Evolutionary conservation across 495 filamentous ascomycete species (phyloP).

Genomic region (Stereocaulon alpinum): DNA sequence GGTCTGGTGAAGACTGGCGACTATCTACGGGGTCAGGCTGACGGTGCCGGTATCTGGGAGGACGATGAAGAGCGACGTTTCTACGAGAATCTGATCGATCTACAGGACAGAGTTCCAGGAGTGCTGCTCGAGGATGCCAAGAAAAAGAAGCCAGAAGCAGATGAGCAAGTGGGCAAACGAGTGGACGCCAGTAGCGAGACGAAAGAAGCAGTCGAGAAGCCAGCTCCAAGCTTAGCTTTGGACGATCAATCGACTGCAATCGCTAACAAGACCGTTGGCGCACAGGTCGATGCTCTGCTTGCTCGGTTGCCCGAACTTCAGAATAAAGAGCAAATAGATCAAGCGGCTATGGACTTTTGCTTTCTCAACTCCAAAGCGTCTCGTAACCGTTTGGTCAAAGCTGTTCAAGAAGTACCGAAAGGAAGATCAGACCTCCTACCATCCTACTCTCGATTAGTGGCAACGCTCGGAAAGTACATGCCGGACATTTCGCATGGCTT

Average conservation of each 20-base stretch:
- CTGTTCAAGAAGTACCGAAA: conserved; percentile 87
- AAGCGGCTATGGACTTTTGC: conserved; percentile 90
- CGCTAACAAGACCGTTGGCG: conserved; percentile 93
- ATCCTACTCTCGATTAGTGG: conserved; percentile 80
- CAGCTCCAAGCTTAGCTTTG: conserved; percentile 27
- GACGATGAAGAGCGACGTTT: conserved; percentile 96
- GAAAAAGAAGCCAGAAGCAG: conserved; percentile 77
- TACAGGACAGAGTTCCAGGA: conserved; percentile 89
- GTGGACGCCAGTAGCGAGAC: conserved; percentile 29
- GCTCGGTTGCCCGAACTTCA: conserved; percentile 81
- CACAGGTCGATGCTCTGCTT: conserved; percentile 87
- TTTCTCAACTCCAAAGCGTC: conserved; percentile 98
- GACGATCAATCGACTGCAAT: conserved; percentile 91
- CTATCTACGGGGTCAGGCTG: conserved; percentile 78
- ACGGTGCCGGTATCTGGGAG: conserved; percentile 97
- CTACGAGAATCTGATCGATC: conserved; percentile 91
- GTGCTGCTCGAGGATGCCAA: conserved; percentile 90
- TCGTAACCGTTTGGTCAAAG: conserved; percentile 84
- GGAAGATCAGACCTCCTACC: conserved; percentile 88
- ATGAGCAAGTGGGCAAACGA: conserved; percentile 54
- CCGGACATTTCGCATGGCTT: conserved; percentile 85
- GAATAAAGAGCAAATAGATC: conserved; percentile 82
- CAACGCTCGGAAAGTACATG: conserved; percentile 89
- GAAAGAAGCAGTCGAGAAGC: conserved; percentile 29
- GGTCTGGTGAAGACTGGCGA: conserved; percentile 91